phyloP scores from a whole-genome alignment of 2,329 filamentous ascomycete species.

The Exophiala sp. region DNA sequence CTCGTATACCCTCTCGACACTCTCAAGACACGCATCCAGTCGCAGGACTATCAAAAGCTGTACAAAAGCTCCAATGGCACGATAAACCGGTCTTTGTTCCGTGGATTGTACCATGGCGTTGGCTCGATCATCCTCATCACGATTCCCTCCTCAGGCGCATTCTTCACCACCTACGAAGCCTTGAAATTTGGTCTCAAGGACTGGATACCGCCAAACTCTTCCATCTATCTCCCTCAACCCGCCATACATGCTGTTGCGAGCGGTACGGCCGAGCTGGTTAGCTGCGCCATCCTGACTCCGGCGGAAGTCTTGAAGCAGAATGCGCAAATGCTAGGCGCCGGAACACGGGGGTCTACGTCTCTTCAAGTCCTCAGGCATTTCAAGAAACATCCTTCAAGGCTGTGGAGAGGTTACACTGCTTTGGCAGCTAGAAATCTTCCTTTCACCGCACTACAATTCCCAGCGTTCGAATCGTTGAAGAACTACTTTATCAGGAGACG shows the following conservation, averaged over 20 bases:
- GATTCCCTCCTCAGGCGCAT: conserved; percentile 79
- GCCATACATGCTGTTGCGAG: conserved; percentile 69
- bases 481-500: conserved; percentile 46
- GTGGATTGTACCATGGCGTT: conserved; percentile 79
- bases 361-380: conserved; percentile 54
- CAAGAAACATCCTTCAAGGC: conserved; percentile 49
- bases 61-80: conserved; percentile 44
- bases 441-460: conserved; percentile 83
- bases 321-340: conserved; percentile 65
- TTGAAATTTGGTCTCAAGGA: conserved; percentile 59
- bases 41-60: conserved; percentile 63
- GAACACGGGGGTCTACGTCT: conserved; percentile 41
- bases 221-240: conserved; percentile 55
- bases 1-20: conserved; percentile 85
- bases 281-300: conserved; percentile 78
- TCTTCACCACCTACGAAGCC: conserved; percentile 85
- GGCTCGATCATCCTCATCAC: conserved; percentile 80
- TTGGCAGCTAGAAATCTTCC: conserved; percentile 77
- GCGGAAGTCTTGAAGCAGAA: conserved; percentile 93
- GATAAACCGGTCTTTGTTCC: conserved; percentile 52
- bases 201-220: conserved; percentile 42
- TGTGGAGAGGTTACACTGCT: conserved; percentile 69
- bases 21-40: conserved; percentile 79
- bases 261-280: conserved; percentile 71
- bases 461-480: conserved; percentile 71